Conservation (phyloP, 495 filamentous ascomycete species). For the Astrothelium macrocarpum region DNA sequence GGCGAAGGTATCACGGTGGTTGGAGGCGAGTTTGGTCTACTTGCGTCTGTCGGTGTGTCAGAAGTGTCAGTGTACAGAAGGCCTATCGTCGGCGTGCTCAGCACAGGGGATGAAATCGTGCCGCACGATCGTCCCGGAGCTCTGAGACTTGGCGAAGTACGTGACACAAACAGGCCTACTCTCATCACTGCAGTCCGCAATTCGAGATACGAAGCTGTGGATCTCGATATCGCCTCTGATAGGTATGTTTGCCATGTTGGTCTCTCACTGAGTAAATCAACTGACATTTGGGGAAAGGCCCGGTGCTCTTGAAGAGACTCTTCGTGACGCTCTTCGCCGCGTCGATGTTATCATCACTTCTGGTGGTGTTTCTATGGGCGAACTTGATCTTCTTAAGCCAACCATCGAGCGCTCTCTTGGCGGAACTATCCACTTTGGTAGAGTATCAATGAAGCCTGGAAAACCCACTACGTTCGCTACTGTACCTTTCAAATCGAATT, state of each 20-base stretch:
- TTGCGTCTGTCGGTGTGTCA: slow-evolving; percentile 71
- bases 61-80: slow-evolving; percentile 67
- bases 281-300: slow-evolving; percentile 27
- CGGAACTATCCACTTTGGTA: slow-evolving; percentile 92
- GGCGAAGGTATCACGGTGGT: slow-evolving; percentile 71
- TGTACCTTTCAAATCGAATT: slow-evolving; percentile 48
- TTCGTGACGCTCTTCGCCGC: slow-evolving; percentile 61
- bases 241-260: slow-evolving; percentile 33
- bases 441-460: slow-evolving; percentile 94
- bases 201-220: slow-evolving; percentile 71
- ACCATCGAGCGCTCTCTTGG: slow-evolving; percentile 85
- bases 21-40: slow-evolving; percentile 82
- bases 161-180: slow-evolving; percentile 85
- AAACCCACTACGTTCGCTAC: slow-evolving; percentile 97
- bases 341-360: slow-evolving; percentile 85
- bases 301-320: slow-evolving; percentile 63
- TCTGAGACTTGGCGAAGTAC: slow-evolving; percentile 70
- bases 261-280: not conserved
- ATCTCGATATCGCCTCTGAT: slow-evolving; percentile 82
- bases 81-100: slow-evolving; percentile 76
- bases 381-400: slow-evolving; percentile 93
- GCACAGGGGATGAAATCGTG: slow-evolving; percentile 92
- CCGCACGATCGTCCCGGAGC: slow-evolving; percentile 54
- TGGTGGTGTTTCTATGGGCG: slow-evolving; percentile 96
- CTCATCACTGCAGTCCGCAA: slow-evolving; percentile 64